Base-by-base conservation (phyloP, 2,329 filamentous ascomycete genomes). In the Karstenula rhodostoma region DNA sequence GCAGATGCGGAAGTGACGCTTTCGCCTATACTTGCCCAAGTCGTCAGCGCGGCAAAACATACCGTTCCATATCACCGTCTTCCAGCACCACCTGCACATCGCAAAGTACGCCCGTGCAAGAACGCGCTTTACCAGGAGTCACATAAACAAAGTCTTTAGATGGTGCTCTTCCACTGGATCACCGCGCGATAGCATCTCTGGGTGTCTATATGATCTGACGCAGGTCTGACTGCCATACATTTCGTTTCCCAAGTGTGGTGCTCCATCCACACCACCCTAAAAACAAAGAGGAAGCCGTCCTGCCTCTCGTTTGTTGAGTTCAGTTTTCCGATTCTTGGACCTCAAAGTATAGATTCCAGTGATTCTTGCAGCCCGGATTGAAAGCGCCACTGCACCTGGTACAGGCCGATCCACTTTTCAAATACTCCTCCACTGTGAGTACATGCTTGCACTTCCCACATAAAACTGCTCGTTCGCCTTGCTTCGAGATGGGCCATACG, bases 331-430 rank as follows among this genome's bases (percentile, higher is more conserved):
- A 42, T 4, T 57, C 56, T 8, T 55, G 40, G 23, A 50, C 54
- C 3, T 73, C 73, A 66, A 77, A 77, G 57, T 77, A 77, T 58
- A 76, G 17, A 3, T 58, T 57, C 75, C 75, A 77, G 58, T 77
- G 75, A 4, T 61, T 66, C 52, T 72, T 77, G 53, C 75, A 77
- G 15, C 72, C 71, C 6, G 74, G 73, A 62, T 77, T 77, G 53
- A 76, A 77, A n/a, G 62, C 67, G 29, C 60, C 62, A 0, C 63
- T 65, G 56, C 75, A 77, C 9, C 37, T 50, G 1, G 66, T 67
- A 64, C 74, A 77, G 9, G 47, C 52, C 47, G 72, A 72, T 3
- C 71, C 71, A 50, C 69, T 64, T n/a, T 48, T 53, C 67, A 77
- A 65, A 25, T 77, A 77, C 59, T 76, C 73, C 0, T 66, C 54